Evolutionary conservation across 2,329 filamentous ascomycete species (phyloP).

Genomic region (Epichloe sylvatica): DNA sequence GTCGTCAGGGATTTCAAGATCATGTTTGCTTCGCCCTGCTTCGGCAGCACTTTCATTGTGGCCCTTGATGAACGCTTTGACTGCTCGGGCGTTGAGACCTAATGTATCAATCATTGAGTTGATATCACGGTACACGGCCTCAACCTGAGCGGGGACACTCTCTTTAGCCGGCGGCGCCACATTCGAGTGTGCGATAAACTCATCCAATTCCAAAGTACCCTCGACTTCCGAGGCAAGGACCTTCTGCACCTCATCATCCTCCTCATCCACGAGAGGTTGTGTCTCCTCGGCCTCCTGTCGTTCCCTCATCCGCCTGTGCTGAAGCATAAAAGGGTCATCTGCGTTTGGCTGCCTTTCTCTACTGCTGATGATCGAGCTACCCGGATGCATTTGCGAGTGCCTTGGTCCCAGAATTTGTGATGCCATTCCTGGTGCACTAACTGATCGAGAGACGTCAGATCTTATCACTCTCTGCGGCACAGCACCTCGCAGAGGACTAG

Average conservation of each 20-base stretch:
- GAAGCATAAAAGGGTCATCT: constrained; percentile 34
- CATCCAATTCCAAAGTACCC: constrained; percentile 48
- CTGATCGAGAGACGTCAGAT: constrained; percentile 39
- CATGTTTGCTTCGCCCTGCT: constrained; percentile 43
- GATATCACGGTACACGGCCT: constrained; percentile 62
- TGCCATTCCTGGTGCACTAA: constrained; percentile 46
- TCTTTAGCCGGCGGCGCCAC: constrained; percentile 38
- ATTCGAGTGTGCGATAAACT: constrained; percentile 52
- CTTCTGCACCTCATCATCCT: constrained; percentile 53
- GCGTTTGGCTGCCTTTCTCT: constrained; percentile 20
- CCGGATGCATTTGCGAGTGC: constrained; percentile 23
- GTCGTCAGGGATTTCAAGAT: constrained; percentile 53
- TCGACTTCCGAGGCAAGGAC: constrained; percentile 46
- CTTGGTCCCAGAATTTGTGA: constrained; percentile 36
- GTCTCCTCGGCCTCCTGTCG: constrained; percentile 43
- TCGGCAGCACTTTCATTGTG: constrained; percentile 44
- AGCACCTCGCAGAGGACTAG: constrained; percentile 53
- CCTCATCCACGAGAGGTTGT: constrained; percentile 48
- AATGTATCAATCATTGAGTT: constrained; percentile 92
- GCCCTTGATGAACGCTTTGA: constrained; percentile 52
- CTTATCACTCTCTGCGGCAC: constrained; percentile 36
- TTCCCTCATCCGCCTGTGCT: constrained; percentile 38
- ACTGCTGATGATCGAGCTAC: constrained; percentile 25
- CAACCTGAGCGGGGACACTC: constrained; percentile 47
- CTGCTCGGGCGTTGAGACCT: constrained; percentile 63